Evolutionary conservation across 2,329 filamentous ascomycete genomes (phyloP).

Genomic region (Pestalotiopsis sp.): DNA sequence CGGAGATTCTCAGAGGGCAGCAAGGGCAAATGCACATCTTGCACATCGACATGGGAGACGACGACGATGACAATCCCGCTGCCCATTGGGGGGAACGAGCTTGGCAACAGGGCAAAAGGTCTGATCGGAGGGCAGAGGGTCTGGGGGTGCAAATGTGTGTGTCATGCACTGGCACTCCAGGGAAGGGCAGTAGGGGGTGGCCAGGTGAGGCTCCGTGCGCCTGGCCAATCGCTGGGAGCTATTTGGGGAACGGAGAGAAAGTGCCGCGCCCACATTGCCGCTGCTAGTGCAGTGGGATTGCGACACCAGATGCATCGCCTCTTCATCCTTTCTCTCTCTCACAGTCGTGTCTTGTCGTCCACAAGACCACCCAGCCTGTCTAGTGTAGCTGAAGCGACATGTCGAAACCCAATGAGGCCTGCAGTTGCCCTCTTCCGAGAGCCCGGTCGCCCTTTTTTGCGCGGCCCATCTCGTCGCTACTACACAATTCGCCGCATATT

Average conservation of each 20-base stretch:
- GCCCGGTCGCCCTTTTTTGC: neutral
- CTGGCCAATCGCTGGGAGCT: conserved; percentile 5
- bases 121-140: neutral
- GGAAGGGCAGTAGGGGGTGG: neutral
- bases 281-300: neutral
- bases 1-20: too few relatives aligned
- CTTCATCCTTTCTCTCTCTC: neutral
- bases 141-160: neutral
- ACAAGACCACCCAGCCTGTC: neutral
- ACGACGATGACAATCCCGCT: too few relatives aligned
- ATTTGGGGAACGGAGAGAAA: conserved; percentile 9
- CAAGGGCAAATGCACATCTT: too few relatives aligned
- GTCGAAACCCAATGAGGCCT: neutral
- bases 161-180: neutral
- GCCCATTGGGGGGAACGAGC: too few relatives aligned
- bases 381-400: too few relatives aligned
- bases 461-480: neutral
- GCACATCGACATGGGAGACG: too few relatives aligned
- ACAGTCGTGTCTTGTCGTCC: neutral
- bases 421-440: neutral
- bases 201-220: conserved; percentile 3
- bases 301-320: conserved; percentile 4
- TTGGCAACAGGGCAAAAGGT: too few relatives aligned
- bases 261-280: conserved; percentile 1
- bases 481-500: neutral